Conservation (phyloP, 1,284 basidiomycete species). For the Coniferiporia sulphurascens region DNA sequence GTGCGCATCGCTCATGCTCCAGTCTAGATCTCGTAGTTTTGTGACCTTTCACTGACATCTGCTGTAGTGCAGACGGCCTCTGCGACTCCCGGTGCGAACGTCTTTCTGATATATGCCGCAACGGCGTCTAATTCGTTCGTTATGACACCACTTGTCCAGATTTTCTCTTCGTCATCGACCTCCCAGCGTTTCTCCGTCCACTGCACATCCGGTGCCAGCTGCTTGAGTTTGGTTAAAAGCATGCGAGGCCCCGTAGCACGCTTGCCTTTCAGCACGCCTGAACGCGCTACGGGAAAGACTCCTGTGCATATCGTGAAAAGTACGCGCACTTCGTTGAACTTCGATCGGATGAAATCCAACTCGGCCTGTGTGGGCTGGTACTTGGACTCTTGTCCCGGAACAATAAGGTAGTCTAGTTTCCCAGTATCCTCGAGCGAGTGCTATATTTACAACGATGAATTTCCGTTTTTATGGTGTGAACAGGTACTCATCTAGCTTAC, state of each 20-base stretch:
- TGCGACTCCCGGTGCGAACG: not conserved
- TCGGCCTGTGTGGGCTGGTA: not conserved
- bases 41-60: not conserved
- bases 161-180: not conserved
- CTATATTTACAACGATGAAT: not conserved
- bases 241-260: not conserved
- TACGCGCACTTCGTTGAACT: not conserved
- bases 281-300: not conserved
- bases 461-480: not conserved
- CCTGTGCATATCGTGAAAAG: not conserved
- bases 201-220: not conserved
- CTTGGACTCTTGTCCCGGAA: not conserved
- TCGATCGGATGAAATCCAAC: not conserved
- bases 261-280: not conserved
- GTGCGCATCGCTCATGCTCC: not conserved
- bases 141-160: not conserved
- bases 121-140: not conserved
- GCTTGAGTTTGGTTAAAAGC: not conserved
- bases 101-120: not conserved
- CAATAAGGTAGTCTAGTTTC: not conserved
- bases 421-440: slow-evolving; percentile 1
- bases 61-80: not conserved
- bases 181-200: slow-evolving; percentile 4
- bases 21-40: not conserved
- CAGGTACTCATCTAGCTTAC: not conserved